A percentile compares a stretch with the other conserved stretches of the same genome.
phyloP scores from a whole-genome alignment of 208 protist genomes.

The Trypanosoma melophagium region DNA sequence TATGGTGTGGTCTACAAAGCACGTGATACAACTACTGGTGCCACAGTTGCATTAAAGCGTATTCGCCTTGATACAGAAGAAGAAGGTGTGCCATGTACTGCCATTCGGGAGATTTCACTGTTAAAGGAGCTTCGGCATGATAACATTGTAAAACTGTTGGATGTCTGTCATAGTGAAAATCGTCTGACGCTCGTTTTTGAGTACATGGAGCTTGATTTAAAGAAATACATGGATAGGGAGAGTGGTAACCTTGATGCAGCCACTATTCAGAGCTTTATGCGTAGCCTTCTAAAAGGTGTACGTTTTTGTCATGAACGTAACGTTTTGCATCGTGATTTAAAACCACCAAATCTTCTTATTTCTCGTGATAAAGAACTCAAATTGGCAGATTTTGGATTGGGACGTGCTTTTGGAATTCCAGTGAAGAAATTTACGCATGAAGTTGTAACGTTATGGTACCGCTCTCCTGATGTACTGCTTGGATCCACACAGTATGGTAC shows the following conservation, averaged over 20 bases:
- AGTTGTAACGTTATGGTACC: conserved; percentile 96
- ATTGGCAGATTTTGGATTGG: conserved; percentile 89
- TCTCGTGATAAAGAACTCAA: conserved; percentile 79
- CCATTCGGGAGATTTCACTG: conserved; percentile 95
- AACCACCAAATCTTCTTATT: conserved; percentile 90
- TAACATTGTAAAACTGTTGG: conserved; percentile 93
- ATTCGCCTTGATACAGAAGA: conserved; percentile 85
- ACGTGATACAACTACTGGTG: conserved; percentile 53
- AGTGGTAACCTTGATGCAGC: conserved; percentile 56
- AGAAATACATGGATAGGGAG: conserved; percentile 94
- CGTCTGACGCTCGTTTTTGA: conserved; percentile 97
- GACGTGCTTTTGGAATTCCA: conserved; percentile 83
- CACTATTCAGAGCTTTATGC: conserved; percentile 79
- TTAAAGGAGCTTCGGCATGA: conserved; percentile 96
- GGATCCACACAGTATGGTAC: conserved; percentile 86
- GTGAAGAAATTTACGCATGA: conserved; percentile 85
- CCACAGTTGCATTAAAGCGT: conserved; percentile 84
- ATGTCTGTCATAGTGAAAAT: conserved; percentile 95
- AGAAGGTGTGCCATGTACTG: conserved; percentile 91
- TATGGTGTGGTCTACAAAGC: conserved; percentile 98
- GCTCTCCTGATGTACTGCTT: conserved; percentile 92
- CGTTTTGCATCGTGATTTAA: conserved; percentile 89
- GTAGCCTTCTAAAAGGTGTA: conserved; percentile 70
- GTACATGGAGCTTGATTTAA: conserved; percentile 95
- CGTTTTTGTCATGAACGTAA: conserved; percentile 79